Conservation (phyloP, 169 alveolate genomes). For the Fabrea salina region DNA sequence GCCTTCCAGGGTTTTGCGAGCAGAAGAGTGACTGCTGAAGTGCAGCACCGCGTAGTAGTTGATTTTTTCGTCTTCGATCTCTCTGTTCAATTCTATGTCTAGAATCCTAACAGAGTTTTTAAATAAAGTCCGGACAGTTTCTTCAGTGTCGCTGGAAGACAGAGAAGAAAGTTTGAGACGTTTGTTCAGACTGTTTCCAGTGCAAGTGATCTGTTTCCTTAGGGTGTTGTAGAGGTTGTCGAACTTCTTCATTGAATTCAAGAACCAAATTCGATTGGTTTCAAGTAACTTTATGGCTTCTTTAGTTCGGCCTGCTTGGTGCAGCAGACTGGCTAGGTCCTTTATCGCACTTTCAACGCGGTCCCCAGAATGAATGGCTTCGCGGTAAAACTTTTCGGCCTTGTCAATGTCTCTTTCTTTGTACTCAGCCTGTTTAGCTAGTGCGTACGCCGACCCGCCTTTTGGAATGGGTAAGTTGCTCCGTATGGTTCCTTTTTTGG, state of each 20-base stretch:
- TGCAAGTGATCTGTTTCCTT: conserved; percentile 1
- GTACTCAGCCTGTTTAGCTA: conserved; percentile 33
- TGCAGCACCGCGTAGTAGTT: not conserved
- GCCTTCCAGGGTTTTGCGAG: conserved; percentile 31
- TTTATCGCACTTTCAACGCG: conserved; percentile 26
- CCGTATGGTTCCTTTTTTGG: too few species aligned
- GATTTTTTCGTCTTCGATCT: not conserved
- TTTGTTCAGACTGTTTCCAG: conserved; percentile 32
- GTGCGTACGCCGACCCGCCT: conserved; percentile 34
- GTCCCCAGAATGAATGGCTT: conserved; percentile 2
- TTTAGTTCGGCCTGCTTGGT: conserved; percentile 22
- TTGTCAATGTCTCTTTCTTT: conserved; percentile 6
- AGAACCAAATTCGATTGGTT: not conserved
- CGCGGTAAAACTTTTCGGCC: conserved; percentile 17
- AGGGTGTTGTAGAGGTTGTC: conserved; percentile 21
- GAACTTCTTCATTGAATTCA: not conserved
- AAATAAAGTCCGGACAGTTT: not conserved
- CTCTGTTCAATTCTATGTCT: not conserved
- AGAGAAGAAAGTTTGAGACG: not conserved
- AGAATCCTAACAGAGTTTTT: not conserved
- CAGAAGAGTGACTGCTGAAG: conserved; percentile 36
- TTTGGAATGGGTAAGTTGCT: conserved; percentile 35
- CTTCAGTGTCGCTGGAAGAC: not conserved
- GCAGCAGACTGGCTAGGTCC: conserved; percentile 27
- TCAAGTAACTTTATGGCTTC: conserved; percentile 28